Evolutionary conservation across 2,329 filamentous ascomycete species (phyloP).

Genomic region (Botrytis aclada): DNA sequence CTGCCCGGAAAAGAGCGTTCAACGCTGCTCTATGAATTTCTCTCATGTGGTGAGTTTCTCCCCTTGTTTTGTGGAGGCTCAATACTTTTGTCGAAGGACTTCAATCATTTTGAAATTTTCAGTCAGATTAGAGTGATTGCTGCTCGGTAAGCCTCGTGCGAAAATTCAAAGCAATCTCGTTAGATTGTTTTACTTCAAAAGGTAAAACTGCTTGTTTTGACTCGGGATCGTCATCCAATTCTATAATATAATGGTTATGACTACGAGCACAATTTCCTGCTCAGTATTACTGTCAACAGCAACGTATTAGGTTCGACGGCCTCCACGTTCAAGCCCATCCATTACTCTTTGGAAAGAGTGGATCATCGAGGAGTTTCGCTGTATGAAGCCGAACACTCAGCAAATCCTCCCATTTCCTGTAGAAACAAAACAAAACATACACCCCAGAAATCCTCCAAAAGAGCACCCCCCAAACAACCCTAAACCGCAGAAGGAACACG

Average conservation of each 20-base stretch:
- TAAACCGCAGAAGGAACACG: background rate
- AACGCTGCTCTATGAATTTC: too few relatives aligned
- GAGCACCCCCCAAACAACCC: background rate
- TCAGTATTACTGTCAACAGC: background rate
- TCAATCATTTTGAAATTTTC: too few relatives aligned
- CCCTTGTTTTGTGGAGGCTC: too few relatives aligned
- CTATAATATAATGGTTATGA: background rate
- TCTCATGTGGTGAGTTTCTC: too few relatives aligned
- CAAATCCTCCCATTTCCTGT: background rate
- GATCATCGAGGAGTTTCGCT: rapidly evolving
- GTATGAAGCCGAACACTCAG: background rate
- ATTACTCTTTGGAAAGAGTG: background rate
- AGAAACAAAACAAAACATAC: background rate
- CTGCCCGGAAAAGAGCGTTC: background rate
- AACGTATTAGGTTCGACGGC: background rate
- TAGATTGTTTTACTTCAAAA: background rate
- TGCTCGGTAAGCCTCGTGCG: too few relatives aligned
- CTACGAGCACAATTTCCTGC: rapidly evolving
- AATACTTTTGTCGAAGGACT: too few relatives aligned
- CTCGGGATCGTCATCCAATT: background rate
- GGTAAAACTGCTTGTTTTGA: background rate
- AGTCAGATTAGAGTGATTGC: too few relatives aligned
- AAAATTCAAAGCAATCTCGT: too few relatives aligned
- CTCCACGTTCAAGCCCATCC: background rate
- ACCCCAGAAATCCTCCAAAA: background rate